Evolutionary conservation across 192 early-diverging fungal species (phyloP), one percentile per base, ranked within the genome.

Genomic region (Podila minutissima): DNA sequence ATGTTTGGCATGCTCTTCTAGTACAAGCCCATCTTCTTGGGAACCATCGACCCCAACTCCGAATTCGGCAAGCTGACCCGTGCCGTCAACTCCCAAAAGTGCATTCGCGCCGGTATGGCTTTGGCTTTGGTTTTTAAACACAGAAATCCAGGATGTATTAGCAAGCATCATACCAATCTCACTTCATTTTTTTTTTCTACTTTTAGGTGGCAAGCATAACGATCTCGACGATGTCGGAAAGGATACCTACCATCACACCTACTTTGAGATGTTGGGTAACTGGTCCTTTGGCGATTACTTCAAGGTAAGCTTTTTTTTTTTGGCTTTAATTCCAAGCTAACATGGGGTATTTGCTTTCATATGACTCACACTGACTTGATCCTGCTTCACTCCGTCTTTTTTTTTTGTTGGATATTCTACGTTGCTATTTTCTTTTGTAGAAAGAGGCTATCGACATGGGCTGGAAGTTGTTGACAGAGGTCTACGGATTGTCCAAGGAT

Each of bases 221-320:
- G 97, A 99, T 87, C 88, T 99, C 62, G 97, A 99, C 64, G 97
- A 99, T 85, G 97, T 99, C 28, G 97, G 97, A 67, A 96, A 94
- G 79, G 97, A 99, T 82, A 93, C 93, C 8, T 99, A 99, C 84
- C 97, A 99, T 87, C 97, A 99, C 84, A 99, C 97, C 50, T 99
- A 98, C 89, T 99, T 99, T 88, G 97, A 99, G 85, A 99, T 99
- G 97, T 88, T 99, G 83, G 97, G 97, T 69, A 99, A 99, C 91
- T 99, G 97, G 97, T 98, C 96, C n/a, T 99, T 99, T 84, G 96
- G 97, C 69, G 95, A 99, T 77, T 98, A 99, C 86, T 99, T 99
- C 85, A 99, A 99, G 92, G 92, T 89, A n/a, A n/a, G 62, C 32
- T 38, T 7, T 9, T 22, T 55, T 9, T 19, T 11, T 28, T 57